Conservation (phyloP, 2,329 filamentous ascomycete species). For the Alternaria ethzedia region DNA sequence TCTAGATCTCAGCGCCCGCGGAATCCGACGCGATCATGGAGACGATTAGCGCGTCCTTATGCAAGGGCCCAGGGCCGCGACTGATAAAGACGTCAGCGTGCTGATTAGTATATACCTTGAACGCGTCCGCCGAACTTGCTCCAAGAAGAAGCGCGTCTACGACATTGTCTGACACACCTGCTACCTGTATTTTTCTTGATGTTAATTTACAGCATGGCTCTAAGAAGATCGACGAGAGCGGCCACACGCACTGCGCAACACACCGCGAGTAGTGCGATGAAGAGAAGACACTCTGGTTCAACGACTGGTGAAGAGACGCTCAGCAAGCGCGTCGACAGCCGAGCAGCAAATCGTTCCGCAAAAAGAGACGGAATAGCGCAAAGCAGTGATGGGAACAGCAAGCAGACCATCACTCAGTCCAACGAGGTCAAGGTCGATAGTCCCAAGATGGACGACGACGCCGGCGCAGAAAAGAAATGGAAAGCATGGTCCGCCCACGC, state of each 20-base stretch:
- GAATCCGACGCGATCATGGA: neutral
- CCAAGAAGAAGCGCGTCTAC: neutral
- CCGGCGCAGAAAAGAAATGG: constrained; percentile 5
- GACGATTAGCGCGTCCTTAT: neutral
- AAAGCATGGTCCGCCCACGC: constrained; percentile 12
- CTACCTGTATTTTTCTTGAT: neutral
- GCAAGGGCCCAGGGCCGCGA: neutral
- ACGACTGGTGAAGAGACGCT: neutral
- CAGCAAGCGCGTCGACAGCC: neutral
- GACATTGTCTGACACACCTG: neutral
- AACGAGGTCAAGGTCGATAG: too few species aligned
- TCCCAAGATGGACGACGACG: too few species aligned
- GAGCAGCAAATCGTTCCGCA: neutral
- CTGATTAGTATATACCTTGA: neutral
- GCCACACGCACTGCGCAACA: neutral
- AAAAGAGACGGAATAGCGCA: neutral
- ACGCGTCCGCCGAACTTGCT: neutral
- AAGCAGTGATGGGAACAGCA: neutral
- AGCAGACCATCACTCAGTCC: too few species aligned
- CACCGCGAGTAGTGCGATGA: neutral
- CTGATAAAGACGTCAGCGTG: neutral
- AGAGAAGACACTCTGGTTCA: neutral
- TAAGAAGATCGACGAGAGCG: neutral
- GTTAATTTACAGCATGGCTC: neutral
- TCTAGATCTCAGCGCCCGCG: neutral